Conservation (phyloP, 2,329 filamentous ascomycete genomes). For the Sporothrix humicola region DNA sequence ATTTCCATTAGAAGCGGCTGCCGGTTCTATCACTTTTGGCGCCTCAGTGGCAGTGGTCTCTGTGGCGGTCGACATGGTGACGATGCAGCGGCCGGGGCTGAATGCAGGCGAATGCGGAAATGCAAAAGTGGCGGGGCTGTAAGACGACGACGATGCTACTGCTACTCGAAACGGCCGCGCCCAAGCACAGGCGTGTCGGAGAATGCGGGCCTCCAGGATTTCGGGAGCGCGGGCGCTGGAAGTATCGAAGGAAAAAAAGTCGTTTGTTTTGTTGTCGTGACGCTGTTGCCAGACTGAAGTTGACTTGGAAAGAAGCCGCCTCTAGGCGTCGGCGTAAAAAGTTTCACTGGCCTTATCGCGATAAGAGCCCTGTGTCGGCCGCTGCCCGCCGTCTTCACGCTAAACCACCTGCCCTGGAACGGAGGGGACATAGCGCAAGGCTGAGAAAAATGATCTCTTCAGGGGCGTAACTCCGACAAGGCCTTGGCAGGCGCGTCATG, state of each 20-base stretch:
- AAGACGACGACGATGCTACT: not conserved
- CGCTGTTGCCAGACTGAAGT: not conserved
- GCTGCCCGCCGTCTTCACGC: not conserved
- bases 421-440: constrained; percentile 34
- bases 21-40: constrained; percentile 23
- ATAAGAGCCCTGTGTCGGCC: constrained; percentile 25
- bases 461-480: not conserved
- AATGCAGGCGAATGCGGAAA: not conserved
- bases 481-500: not conserved
- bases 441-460: constrained; percentile 22
- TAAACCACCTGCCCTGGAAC: not conserved
- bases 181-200: constrained; percentile 29
- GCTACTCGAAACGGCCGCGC: not conserved
- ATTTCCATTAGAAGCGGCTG: constrained; percentile 5
- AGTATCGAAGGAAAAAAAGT: not conserved
- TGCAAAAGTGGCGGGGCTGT: not conserved
- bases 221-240: not conserved
- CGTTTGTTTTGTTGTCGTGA: not conserved
- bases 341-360: constrained; percentile 34
- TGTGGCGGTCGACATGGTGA: constrained; percentile 31
- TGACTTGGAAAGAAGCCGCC: no score
- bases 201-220: constrained; percentile 34
- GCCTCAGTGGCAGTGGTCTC: constrained; percentile 29
- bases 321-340: not conserved
- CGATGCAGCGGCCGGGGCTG: constrained; percentile 34